Evolutionary conservation across 148 eudicot genomes (phyloP).

Genomic region (Nepenthes mirabilis): DNA sequence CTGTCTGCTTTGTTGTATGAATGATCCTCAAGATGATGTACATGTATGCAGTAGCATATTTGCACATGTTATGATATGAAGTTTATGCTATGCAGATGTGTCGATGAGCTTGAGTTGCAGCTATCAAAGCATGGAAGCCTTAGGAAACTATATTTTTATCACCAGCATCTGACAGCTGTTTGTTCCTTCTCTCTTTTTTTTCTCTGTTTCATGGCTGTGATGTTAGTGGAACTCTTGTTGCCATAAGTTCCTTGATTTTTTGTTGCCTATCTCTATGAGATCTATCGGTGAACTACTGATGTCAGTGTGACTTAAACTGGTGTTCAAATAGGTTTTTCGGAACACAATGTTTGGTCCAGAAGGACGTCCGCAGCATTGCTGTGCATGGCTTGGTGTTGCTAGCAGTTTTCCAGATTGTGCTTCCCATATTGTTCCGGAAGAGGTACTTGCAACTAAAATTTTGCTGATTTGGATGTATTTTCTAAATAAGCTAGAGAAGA

Average conservation of each 20-base stretch:
- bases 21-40: not conserved
- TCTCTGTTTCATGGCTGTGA: constrained; percentile 7
- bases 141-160: constrained; percentile 93
- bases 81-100: constrained; percentile 52
- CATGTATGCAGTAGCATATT: not conserved
- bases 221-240: constrained; percentile 2
- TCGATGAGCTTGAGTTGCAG: constrained; percentile 93
- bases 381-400: constrained; percentile 99
- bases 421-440: constrained; percentile 89
- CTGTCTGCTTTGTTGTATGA: no score
- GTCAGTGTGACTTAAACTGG: not conserved
- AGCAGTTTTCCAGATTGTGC: constrained; percentile 99
- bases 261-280: not conserved
- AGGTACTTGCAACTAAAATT: constrained; percentile 36
- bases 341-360: constrained; percentile 99
- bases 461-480: not conserved
- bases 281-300: not conserved
- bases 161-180: constrained; percentile 94
- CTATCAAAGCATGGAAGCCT: constrained; percentile 91
- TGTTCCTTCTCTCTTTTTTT: constrained; percentile 19
- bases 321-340: constrained; percentile 69
- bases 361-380: constrained; percentile 99
- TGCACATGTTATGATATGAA: constrained; percentile 7
- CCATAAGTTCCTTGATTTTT: not conserved
- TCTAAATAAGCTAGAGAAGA: no score